Base-by-base conservation (phyloP, 2,329 filamentous ascomycete genomes). In the Epichloe baconii region DNA sequence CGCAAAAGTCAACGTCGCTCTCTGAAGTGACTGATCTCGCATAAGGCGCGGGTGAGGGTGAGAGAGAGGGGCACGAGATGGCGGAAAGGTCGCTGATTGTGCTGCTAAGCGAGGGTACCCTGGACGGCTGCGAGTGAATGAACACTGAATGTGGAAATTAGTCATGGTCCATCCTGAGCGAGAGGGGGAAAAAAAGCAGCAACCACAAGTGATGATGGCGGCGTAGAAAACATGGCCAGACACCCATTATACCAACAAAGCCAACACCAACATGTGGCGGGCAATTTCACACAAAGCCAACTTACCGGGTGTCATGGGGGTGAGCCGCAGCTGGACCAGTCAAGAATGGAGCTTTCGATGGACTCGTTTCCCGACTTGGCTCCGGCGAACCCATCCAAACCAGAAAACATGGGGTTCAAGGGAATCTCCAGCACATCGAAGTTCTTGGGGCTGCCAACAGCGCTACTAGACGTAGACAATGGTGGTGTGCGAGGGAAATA, bases 251-350 rank as follows among this genome's bases (percentile, higher is more conserved):
- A 8, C 19, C 12, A 47, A n/a, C n/a, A 35, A 17, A 37, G 1
- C n/a, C 3, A 17, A 5, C 34, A 23, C 21, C 40, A n/a, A n/a
- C 17, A 15, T n/a, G 19, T 17, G 36, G 31, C n/a, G 12, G 17
- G 17, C 4, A 31, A 44, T 10, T 31, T n/a, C 8, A 26, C 38
- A 2, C 4, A 36, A 23, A 19, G 2, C 17, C 14, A 19, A 80
- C 88, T 74, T 83, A 95, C 88, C 82, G 79, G 90, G 89, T 61
- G 88, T 94, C 79, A 95, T 81, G 23, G 88, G 88, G 90, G 89
- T 35, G 90, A 95, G 53, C 79, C 78, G 54, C 82, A 84, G 65
- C 78, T 82, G 52, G 84, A 76, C 85, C 88, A 94, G 60, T 91
- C 86, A 56, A 85, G 75, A 56, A 86, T 80, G 51, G 91, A 76